Percentiles rank a stretch among this genome's conserved stretches.
phyloP scores from a whole-genome alignment of 1,139 yeast species.

The Diutina scorzettiae region DNA sequence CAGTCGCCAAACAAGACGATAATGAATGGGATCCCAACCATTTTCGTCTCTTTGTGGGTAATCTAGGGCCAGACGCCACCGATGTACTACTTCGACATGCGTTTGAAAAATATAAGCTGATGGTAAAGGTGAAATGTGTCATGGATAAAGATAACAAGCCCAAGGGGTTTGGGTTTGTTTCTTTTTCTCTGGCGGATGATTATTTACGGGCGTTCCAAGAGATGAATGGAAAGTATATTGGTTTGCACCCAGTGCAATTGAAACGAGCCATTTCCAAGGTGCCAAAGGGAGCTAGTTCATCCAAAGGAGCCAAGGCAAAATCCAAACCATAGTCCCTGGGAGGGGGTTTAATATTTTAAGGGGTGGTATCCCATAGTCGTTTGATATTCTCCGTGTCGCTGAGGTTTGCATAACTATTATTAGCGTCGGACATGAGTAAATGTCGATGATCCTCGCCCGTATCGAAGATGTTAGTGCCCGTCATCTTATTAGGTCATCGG shows the following conservation, averaged over 20 bases:
- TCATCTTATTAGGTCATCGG: too few species aligned
- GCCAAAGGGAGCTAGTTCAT: too few species aligned
- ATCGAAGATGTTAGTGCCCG: too few species aligned
- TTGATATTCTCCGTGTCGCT: too few species aligned
- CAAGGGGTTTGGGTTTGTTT: conserved; percentile 64
- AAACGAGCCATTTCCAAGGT: conserved; percentile 50
- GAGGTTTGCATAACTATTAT: too few species aligned
- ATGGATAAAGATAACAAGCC: conserved; percentile 31
- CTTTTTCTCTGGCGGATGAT: conserved; percentile 49
- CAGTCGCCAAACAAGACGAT: conserved; percentile 10
- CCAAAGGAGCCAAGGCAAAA: too few species aligned
- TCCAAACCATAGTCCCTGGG: too few species aligned
- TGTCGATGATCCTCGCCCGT: too few species aligned
- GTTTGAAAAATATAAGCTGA: conserved; percentile 36
- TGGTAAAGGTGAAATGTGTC: conserved; percentile 48
- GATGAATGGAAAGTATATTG: conserved; percentile 67
- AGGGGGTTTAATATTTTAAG: too few species aligned
- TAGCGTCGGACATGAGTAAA: too few species aligned
- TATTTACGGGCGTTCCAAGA: conserved; percentile 61
- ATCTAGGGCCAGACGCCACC: conserved; percentile 55
- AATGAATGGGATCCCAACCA: conserved; percentile 57
- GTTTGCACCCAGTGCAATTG: conserved; percentile 60
- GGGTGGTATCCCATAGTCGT: too few species aligned
- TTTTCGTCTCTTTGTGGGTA: conserved; percentile 65
- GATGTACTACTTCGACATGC: conserved; percentile 42